Evolutionary conservation across 148 eudicot species (phyloP).

Genomic region (Amaranthus hypochondriacus): DNA sequence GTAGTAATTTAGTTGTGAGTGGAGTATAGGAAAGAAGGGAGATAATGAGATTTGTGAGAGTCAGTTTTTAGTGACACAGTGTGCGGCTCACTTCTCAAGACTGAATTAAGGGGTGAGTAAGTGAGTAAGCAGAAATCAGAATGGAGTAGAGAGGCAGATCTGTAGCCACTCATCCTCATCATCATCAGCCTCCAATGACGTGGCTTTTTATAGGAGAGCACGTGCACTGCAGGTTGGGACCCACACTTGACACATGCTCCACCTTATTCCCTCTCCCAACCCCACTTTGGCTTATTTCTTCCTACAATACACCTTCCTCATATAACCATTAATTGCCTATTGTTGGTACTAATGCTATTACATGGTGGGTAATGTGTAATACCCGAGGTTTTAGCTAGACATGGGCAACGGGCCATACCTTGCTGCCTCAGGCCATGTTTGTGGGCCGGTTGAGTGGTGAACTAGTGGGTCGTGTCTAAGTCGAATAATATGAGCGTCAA

Average conservation of each 20-base stretch:
- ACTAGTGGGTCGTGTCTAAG: too few relatives aligned
- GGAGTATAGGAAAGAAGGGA: not conserved
- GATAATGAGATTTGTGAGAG: not conserved
- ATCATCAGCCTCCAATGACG: conserved; percentile 30
- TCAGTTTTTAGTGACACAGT: not conserved
- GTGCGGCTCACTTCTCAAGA: conserved; percentile 1
- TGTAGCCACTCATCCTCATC: conserved; percentile 20
- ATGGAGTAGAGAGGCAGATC: conserved; percentile 1
- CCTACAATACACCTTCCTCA: too few relatives aligned
- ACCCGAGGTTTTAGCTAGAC: too few relatives aligned
- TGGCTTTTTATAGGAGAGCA: conserved; percentile 37
- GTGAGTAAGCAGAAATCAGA: not conserved
- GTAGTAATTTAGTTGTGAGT: not conserved
- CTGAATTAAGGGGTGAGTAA: not conserved
- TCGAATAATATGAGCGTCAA: too few relatives aligned
- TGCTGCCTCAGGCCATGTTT: too few relatives aligned
- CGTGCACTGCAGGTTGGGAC: conserved; percentile 28
- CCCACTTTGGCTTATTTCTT: too few relatives aligned
- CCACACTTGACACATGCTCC: conserved; percentile 26
- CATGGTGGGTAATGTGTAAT: too few relatives aligned
- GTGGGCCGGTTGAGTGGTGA: too few relatives aligned
- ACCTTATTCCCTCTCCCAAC: not conserved
- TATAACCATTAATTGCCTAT: too few relatives aligned
- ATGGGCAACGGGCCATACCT: too few relatives aligned
- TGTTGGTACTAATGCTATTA: too few relatives aligned